Evolutionary conservation across 768 basidiomycete genomes (phyloP), one percentile per base, ranked within the genome.

Genomic region (Rubroboletus satanas): DNA sequence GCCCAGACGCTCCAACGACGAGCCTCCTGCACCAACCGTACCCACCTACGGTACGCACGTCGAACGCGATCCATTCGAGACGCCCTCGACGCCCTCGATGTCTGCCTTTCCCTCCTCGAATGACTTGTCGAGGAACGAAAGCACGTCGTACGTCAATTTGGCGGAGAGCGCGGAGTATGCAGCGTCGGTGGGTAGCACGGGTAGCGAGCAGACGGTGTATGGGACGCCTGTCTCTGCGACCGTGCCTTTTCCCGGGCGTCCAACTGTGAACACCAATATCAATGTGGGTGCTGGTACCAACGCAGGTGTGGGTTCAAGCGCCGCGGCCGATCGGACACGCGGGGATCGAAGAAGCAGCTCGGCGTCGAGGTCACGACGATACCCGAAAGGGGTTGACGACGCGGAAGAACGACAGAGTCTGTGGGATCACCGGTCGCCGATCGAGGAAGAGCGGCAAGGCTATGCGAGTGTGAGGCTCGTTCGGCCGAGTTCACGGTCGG

Each of bases 321-420:
- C 21, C n/a, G 48, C 52, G 29, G 39, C 12, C 3, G 62, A 66
- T 38, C 66, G 60, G 1, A 17, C 54, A 45, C 67, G 62, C 26
- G 62, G 66, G 39, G 67, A 67, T 21, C 69, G 74, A 28, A 69
- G 73, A 29, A 70, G 76, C 56, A 70, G 74, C 29, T 69, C 71
- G 45, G 74, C 76, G 65, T 73, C 71, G 41, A 83, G 84, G 55
- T 79, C 80, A 5, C 75, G 73, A 49, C 78, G 75, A 32, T 75
- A 75, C 38, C 74, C 74, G n/a, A 56, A 21, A 26, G 77, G 74
- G 0, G 75, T 77, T 4, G 81, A 83, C 61, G 86, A 88, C 49
- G 65, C 67, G 46, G 86, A 87, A 52, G 86, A 88, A 71, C 83
- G 81, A 51, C 66, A 79, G 49, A 77, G 83, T 46, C 61, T 88